Evolutionary conservation across 192 early-diverging fungal genomes (phyloP).

Genomic region (Tieghemiomyces parasiticus): DNA sequence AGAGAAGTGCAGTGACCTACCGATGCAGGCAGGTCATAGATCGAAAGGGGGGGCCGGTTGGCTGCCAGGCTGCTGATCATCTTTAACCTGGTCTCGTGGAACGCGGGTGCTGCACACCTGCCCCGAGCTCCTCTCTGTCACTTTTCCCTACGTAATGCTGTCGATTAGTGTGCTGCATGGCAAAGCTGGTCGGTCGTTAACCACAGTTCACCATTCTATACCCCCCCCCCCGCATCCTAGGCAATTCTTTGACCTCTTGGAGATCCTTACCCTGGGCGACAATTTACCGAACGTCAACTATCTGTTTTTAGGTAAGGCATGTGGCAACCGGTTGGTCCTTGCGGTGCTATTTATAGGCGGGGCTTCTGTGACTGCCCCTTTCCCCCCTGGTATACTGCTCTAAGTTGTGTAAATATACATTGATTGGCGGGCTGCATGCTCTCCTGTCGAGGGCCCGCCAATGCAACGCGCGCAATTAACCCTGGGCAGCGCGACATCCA

Average conservation of each 20-base stretch:
- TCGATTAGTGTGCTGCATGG: background rate
- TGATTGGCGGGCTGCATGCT: background rate
- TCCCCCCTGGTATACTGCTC: background rate
- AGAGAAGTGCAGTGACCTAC: too few species aligned
- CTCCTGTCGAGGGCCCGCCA: too few species aligned
- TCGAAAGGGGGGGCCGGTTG: too few species aligned
- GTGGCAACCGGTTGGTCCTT: background rate
- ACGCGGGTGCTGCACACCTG: background rate
- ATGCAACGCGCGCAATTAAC: too few species aligned
- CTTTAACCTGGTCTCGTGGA: background rate
- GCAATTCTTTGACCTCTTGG: slow-evolving; percentile 4
- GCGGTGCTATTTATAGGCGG: background rate
- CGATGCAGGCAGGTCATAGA: too few species aligned
- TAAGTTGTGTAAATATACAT: background rate
- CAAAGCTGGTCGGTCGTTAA: too few species aligned
- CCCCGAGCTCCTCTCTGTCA: background rate
- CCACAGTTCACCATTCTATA: too few species aligned
- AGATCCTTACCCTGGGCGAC: background rate
- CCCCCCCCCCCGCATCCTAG: too few species aligned
- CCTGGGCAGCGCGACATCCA: too few species aligned
- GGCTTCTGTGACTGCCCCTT: background rate
- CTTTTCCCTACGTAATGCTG: background rate
- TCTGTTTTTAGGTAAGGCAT: slow-evolving; percentile 7
- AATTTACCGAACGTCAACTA: background rate
- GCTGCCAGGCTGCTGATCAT: background rate